Evolutionary conservation across 768 basidiomycete genomes (phyloP), one percentile per base, ranked within the genome.

Genomic region (Termitomyces sp.): DNA sequence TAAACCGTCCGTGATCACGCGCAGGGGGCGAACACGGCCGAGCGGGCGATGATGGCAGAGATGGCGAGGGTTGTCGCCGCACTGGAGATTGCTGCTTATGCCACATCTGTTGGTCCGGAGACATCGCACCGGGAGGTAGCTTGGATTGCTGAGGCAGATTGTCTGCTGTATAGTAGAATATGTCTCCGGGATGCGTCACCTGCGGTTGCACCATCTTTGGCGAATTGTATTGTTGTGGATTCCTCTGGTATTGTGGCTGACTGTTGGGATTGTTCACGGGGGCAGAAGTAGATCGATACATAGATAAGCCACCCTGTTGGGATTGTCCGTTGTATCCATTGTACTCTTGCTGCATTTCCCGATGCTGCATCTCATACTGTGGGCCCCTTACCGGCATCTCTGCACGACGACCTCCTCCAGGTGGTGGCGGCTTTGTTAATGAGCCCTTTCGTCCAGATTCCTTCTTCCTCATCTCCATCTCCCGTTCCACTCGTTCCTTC

Each of bases 281-380:
- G 24, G 66, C 61, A 36, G 71, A 71, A 11, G 63, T 14, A 35
- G 68, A 57, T 54, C 70, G 62, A 40, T 59, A 62, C 58, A 68
- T 66, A 16, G 62, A 62, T 38, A 62, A 53, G 35, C 52, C 46
- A 20, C 62, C 72, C 22, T 71, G 71, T 57, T 75, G 73, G 1
- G 62, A 60, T 50, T 71, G 74, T 28, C 71, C 71, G 54, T 69
- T 72, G 55, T 76, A 79, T 54, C 75, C 78, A 50, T 78, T 77
- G 61, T 91, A 90, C 68, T 96, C 92, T 65, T 94, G 88, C 69
- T 94, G 91, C 81, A 98, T 93, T 51, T 87, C 90, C 24, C 89
- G 85, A 69, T 93, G 90, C 69, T 98, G 95, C 83, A 91, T 87
- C 66, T 96, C 95, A 68, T 96, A 98, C 65, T 92, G 90, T 40